Percentiles rank a stretch among this genome's conserved stretches.
These are phyloP conservation scores for Colletotrichum lentis DNA, from an alignment of 2,329 filamentous ascomycete genomes.

Conservation along the genomic window DNA sequence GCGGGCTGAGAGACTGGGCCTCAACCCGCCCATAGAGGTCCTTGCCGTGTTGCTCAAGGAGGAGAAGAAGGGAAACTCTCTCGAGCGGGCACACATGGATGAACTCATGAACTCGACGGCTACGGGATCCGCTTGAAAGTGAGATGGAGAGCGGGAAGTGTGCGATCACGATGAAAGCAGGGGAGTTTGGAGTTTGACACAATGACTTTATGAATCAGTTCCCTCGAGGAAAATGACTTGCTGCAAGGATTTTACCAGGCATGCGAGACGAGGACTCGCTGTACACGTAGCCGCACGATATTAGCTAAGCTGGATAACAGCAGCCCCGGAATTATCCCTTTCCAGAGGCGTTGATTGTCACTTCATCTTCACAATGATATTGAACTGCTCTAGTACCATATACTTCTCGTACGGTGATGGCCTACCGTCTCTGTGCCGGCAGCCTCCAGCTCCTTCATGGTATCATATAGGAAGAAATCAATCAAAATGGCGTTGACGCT, in stretches of 20 bases:
- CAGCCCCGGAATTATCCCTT: constrained; percentile 10
- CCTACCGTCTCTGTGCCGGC: constrained; percentile 70
- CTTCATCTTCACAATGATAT: neutral
- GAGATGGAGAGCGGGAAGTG: neutral
- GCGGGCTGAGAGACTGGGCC: constrained; percentile 79
- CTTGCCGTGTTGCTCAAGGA: constrained; percentile 83
- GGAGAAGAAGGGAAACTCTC: constrained; percentile 61
- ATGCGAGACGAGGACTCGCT: constrained; percentile 8
- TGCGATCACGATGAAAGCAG: neutral
- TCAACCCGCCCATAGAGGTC: constrained; percentile 91
- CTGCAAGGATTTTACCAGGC: constrained; percentile 8
- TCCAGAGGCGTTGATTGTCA: neutral
- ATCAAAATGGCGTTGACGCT: constrained; percentile 88
- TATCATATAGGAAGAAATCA: constrained; percentile 97
- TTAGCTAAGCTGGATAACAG: neutral
- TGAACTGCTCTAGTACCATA: constrained; percentile 76
- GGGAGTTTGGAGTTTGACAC: constrained; percentile 25
- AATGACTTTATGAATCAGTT: neutral
- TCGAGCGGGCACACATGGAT: constrained; percentile 79
- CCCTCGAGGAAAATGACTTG: neutral
- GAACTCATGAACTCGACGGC: constrained; percentile 64
- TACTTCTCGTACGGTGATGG: constrained; percentile 90
- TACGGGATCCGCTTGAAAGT: constrained; percentile 45
- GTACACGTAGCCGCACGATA: constrained; percentile 3
- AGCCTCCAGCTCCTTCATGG: constrained; percentile 84